These are phyloP conservation scores for Spathaspora gorwiae DNA, from an alignment of 805 yeast species.

Conservation along the genomic window DNA sequence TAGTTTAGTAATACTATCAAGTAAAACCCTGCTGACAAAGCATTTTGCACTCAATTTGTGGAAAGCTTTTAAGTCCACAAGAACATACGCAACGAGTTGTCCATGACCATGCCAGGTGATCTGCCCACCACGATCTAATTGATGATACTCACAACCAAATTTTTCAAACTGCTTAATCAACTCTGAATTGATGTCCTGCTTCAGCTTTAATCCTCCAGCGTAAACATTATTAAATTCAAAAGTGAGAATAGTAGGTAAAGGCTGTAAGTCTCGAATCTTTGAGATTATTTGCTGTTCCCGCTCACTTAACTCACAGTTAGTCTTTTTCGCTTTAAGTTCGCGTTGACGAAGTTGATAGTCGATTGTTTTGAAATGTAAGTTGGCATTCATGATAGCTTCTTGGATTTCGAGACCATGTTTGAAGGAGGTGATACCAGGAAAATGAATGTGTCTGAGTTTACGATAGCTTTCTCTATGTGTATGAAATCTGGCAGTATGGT, in stretches of 20 bases:
- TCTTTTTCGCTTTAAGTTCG: conserved; percentile 23
- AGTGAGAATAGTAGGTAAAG: conserved; percentile 67
- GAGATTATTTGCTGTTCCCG: conserved; percentile 44
- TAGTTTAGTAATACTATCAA: conserved; percentile 50
- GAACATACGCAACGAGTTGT: conserved; percentile 80
- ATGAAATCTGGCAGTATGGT: neutral
- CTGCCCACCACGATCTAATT: conserved; percentile 89
- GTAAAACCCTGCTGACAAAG: conserved; percentile 58
- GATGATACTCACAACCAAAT: conserved; percentile 59
- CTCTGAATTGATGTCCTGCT: conserved; percentile 35
- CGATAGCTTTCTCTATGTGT: conserved; percentile 23
- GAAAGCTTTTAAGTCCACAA: conserved; percentile 59
- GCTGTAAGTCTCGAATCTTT: conserved; percentile 38
- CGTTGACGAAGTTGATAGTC: conserved; percentile 44
- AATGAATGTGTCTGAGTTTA: conserved; percentile 38
- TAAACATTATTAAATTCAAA: conserved; percentile 84
- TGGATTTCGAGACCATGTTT: conserved; percentile 53
- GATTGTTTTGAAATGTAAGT: conserved; percentile 52
- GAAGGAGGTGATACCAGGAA: conserved; percentile 37
- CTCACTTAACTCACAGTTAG: conserved; percentile 40
- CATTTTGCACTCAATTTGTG: conserved; percentile 52
- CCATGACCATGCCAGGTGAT: conserved; percentile 97
- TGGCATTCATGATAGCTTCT: conserved; percentile 49
- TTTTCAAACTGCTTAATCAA: conserved; percentile 22
- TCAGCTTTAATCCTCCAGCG: conserved; percentile 88